Conservation (phyloP, 2,329 filamentous ascomycete species). For the Sclerotiophoma versabilis region DNA sequence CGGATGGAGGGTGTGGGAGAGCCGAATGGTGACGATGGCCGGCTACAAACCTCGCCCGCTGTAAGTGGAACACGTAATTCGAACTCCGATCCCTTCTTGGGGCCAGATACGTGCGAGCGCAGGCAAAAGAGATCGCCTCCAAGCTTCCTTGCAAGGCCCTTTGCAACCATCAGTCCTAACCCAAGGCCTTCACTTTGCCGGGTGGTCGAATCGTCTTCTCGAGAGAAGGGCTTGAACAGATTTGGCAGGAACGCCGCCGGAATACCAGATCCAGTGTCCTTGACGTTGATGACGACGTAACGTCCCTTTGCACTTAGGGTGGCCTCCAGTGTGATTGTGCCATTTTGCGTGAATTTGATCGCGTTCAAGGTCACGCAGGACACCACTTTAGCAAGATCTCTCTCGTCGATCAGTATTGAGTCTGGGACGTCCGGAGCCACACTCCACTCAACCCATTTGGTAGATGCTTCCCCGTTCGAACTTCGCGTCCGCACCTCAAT, state of each 20-base stretch:
- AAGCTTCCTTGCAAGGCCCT: slow-evolving; percentile 72
- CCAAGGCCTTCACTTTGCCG: slow-evolving; percentile 73
- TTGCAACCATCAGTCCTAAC: slow-evolving; percentile 74
- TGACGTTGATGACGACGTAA: slow-evolving; percentile 67
- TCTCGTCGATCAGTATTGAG: slow-evolving; percentile 66
- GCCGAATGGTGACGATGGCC: slow-evolving; percentile 59
- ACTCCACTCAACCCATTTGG: slow-evolving; percentile 59
- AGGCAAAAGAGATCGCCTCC: slow-evolving; percentile 72
- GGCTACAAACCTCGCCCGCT: slow-evolving; percentile 58
- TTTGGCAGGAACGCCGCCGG: slow-evolving; percentile 69
- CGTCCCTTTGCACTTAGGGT: slow-evolving; percentile 59
- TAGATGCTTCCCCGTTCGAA: slow-evolving; percentile 53
- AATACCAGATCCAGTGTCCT: slow-evolving; percentile 73
- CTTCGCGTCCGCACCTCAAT: slow-evolving; percentile 57
- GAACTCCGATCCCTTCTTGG: slow-evolving; percentile 70
- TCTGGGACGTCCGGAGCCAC: slow-evolving; percentile 60
- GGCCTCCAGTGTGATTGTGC: slow-evolving; percentile 64
- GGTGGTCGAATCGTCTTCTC: slow-evolving; percentile 72
- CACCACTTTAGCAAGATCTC: slow-evolving; percentile 68
- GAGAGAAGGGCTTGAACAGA: slow-evolving; percentile 73
- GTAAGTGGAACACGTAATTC: slow-evolving; percentile 70
- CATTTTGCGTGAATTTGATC: slow-evolving; percentile 73
- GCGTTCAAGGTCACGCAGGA: slow-evolving; percentile 72
- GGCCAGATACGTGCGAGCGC: slow-evolving; percentile 67
- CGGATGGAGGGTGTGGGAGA: slow-evolving; percentile 51